Percentiles rank a stretch among this genome's conserved stretches.
Evolutionary conservation across 1,139 yeast species (phyloP).

Genomic region (Candida sp.): DNA sequence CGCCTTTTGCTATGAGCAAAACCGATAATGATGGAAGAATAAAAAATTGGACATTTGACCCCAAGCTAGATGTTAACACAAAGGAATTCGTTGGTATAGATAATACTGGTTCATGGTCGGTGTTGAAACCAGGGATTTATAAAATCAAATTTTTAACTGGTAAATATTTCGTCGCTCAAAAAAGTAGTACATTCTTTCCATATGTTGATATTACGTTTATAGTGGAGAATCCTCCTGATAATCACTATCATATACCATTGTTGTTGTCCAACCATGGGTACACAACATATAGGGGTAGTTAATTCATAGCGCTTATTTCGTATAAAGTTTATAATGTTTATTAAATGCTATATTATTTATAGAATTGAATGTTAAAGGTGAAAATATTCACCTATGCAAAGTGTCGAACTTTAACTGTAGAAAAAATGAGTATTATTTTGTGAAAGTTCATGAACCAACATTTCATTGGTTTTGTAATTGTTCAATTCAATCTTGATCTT

Average conservation of each 20-base stretch:
- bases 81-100: conserved; percentile 30
- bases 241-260: conserved; percentile 86
- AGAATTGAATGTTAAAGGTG: background rate
- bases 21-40: conserved; percentile 83
- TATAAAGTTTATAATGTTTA: background rate
- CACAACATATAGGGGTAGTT: conserved; percentile 85
- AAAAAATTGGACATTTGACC: conserved; percentile 58
- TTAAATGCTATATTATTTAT: background rate
- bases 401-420: conserved; percentile 16
- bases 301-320: background rate
- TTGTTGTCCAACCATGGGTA: conserved; percentile 80
- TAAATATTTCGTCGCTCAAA: conserved; percentile 48
- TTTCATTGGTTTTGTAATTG: conserved; percentile 48
- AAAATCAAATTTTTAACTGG: conserved; percentile 75
- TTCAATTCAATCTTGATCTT: conserved; percentile 51
- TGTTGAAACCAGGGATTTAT: conserved; percentile 58
- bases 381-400: background rate
- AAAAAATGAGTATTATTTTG: conserved; percentile 53
- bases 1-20: conserved; percentile 57
- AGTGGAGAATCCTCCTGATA: conserved; percentile 62
- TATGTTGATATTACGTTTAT: conserved; percentile 74
- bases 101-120: conserved; percentile 33
- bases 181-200: conserved; percentile 65
- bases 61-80: conserved; percentile 16
- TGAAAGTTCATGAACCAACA: conserved; percentile 53